Conservation (phyloP, 352 stramenopile genomes). For the Globisporangium orthogonon region DNA sequence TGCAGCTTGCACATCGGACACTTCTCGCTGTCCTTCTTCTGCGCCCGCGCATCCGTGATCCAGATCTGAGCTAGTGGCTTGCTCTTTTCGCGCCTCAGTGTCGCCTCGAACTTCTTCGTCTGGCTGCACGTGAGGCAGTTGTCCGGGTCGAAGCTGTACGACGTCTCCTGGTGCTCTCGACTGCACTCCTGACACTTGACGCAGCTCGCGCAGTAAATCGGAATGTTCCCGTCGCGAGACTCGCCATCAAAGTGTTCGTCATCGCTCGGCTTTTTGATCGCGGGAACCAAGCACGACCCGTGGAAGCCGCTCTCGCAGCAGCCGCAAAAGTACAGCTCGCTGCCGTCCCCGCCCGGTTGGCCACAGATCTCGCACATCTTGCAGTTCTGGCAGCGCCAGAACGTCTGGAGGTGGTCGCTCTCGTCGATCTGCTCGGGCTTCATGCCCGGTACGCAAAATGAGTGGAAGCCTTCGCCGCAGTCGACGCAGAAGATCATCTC, state of each 20-base stretch:
- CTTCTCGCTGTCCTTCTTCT: conserved; percentile 59
- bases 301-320: conserved; percentile 56
- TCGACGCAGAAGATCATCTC: conserved; percentile 94
- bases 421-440: conserved; percentile 19
- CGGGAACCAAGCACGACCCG: conserved; percentile 38
- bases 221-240: not conserved
- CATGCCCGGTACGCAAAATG: conserved; percentile 82
- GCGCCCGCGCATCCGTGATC: conserved; percentile 35
- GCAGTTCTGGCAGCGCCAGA: conserved; percentile 94
- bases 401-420: conserved; percentile 53
- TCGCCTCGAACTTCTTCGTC: conserved; percentile 41
- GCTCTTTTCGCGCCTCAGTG: conserved; percentile 37
- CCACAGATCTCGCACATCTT: conserved; percentile 94
- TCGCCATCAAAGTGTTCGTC: not conserved
- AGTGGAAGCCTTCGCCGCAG: conserved; percentile 94
- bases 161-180: conserved; percentile 31
- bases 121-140: conserved; percentile 60
- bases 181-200: conserved; percentile 53
- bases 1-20: conserved; percentile 71
- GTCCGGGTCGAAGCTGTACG: conserved; percentile 56
- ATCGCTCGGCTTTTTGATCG: conserved; percentile 18
- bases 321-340: conserved; percentile 25
- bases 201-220: conserved; percentile 65
- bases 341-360: conserved; percentile 26
- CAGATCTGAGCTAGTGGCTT: conserved; percentile 57